These are phyloP conservation scores for Russula abietina DNA, from an alignment of 768 basidiomycete genomes.

Conservation along the genomic window DNA sequence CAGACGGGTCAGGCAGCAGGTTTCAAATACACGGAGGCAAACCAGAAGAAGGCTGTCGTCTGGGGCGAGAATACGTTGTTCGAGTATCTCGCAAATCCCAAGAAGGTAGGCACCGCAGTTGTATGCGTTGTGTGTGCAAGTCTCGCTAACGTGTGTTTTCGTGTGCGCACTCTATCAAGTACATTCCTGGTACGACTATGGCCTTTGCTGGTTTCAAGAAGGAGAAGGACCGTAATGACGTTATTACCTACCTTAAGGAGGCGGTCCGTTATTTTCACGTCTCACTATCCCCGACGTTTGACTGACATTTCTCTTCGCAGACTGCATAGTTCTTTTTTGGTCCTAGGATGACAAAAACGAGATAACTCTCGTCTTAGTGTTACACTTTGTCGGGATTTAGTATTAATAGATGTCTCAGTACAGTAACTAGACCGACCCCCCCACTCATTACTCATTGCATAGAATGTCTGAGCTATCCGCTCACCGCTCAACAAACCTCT, in stretches of 20 bases:
- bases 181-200: conserved; percentile 98
- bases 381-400: conserved; percentile 30
- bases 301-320: conserved; percentile 14
- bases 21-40: conserved; percentile 91
- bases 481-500: background rate
- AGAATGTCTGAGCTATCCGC: background rate
- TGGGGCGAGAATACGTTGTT: conserved; percentile 91
- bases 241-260: conserved; percentile 79
- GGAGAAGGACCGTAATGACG: conserved; percentile 94
- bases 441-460: conserved; percentile 17
- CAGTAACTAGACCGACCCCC: conserved; percentile 3
- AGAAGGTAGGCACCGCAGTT: conserved; percentile 59
- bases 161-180: conserved; percentile 42
- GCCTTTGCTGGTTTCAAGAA: conserved; percentile 98
- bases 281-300: background rate
- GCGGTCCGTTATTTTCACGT: conserved; percentile 41
- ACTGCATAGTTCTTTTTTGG: conserved; percentile 27
- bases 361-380: conserved; percentile 23
- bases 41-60: conserved; percentile 86
- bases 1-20: conserved; percentile 80
- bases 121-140: background rate
- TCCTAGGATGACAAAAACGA: conserved; percentile 21
- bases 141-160: background rate
- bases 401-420: conserved; percentile 33
- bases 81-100: conserved; percentile 94